Percentiles rank a stretch among this genome's conserved stretches.
These are phyloP conservation scores for Fistulinella cinereoalba DNA, from an alignment of 1,284 basidiomycete species.

Conservation along the genomic window DNA sequence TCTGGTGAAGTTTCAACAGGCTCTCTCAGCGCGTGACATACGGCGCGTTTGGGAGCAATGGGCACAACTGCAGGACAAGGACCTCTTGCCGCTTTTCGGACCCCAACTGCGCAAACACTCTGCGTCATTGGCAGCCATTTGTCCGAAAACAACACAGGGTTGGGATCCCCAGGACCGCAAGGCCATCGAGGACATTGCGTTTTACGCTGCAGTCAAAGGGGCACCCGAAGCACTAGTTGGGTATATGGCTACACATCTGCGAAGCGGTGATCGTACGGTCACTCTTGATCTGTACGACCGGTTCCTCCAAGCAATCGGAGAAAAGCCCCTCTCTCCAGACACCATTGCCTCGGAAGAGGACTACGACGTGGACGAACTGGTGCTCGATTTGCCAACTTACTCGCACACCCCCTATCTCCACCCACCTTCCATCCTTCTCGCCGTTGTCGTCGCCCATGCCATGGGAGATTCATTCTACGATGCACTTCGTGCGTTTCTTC, in stretches of 20 bases:
- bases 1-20: slow-evolving; percentile 37
- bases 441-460: slow-evolving; percentile 57
- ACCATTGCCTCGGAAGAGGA: slow-evolving; percentile 19
- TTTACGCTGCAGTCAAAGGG: slow-evolving; percentile 45
- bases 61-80: slow-evolving; percentile 42
- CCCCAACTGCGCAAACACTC: slow-evolving; percentile 43
- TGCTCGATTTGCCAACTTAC: slow-evolving; percentile 19
- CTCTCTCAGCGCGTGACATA: slow-evolving; percentile 36
- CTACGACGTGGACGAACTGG: slow-evolving; percentile 17
- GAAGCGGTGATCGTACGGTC: slow-evolving; percentile 38
- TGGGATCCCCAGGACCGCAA: slow-evolving; percentile 32
- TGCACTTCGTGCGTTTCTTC: slow-evolving; percentile 46
- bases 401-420: slow-evolving; percentile 9
- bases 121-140: slow-evolving; percentile 33
- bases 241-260: slow-evolving; percentile 49
- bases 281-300: slow-evolving; percentile 48
- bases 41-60: slow-evolving; percentile 39
- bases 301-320: slow-evolving; percentile 34
- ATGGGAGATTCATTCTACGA: slow-evolving; percentile 50
- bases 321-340: slow-evolving; percentile 19
- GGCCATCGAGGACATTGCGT: slow-evolving; percentile 45
- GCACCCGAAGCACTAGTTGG: slow-evolving; percentile 46
- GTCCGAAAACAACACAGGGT: slow-evolving; percentile 16
- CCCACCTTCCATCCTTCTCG: slow-evolving; percentile 45
- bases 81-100: slow-evolving; percentile 43